A percentile compares a stretch with the other conserved stretches of the same genome.
Evolutionary conservation across 768 basidiomycete species (phyloP).

Genomic region (Pleurotus eryngii): DNA sequence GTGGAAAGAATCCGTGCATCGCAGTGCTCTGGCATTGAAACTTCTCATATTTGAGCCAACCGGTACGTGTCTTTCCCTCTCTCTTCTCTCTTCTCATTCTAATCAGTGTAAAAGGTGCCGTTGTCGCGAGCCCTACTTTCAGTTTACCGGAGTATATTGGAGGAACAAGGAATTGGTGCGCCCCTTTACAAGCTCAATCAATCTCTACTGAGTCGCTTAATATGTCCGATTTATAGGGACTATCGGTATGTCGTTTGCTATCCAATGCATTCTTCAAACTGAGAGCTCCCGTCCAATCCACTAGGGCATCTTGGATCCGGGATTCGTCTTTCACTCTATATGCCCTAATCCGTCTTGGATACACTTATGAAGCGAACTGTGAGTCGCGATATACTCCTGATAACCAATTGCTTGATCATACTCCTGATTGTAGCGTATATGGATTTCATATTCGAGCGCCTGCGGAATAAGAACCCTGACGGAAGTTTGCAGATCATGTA

Average conservation of each 20-base stretch:
- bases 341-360: constrained; percentile 89
- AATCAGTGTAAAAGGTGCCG: constrained; percentile 56
- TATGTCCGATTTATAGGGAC: constrained; percentile 39
- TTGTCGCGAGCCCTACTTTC: constrained; percentile 95
- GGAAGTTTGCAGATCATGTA: constrained; percentile 97
- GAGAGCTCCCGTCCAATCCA: neutral
- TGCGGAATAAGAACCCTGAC: constrained; percentile 82
- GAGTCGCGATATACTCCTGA: constrained; percentile 13
- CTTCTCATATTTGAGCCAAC: constrained; percentile 92
- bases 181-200: neutral
- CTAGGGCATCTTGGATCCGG: constrained; percentile 85
- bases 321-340: constrained; percentile 96
- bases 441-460: constrained; percentile 85
- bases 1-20: constrained; percentile 94
- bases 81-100: neutral
- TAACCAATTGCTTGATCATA: neutral
- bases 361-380: constrained; percentile 91
- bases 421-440: constrained; percentile 62
- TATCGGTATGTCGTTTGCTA: constrained; percentile 43
- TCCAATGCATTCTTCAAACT: neutral
- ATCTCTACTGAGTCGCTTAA: neutral
- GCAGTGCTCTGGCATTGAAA: constrained; percentile 92
- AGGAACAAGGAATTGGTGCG: constrained; percentile 83
- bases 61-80: constrained; percentile 32
- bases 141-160: constrained; percentile 91